Base-by-base conservation (phyloP, 768 basidiomycete species). In the Auriscalpium microsporum region DNA sequence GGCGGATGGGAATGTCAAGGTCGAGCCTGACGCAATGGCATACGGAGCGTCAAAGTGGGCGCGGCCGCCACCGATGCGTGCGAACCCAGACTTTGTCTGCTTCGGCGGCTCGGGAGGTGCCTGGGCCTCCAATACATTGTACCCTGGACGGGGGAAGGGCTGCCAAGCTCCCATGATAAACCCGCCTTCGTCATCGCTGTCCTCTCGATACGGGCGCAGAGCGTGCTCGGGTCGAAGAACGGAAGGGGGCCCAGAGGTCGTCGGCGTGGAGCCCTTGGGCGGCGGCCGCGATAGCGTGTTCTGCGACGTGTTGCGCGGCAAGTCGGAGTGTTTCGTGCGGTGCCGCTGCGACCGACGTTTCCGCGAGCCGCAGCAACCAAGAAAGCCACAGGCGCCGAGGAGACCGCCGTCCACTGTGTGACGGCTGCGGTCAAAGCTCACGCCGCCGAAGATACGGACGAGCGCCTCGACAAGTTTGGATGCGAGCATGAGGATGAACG, bases 141-240 rank as follows among this genome's bases (percentile, higher is more conserved):
- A 81, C 0, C 79, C 78, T 19, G 75, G 67, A 8, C 77, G 72
- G 0, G 80, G 80, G 73, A 81, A 87, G 33, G 84, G 81, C 60
- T 86, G 84, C 90, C 92, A 95, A n/a, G 94, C 90, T 44, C 85
- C 86, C 91, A 97, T 95, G 65, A 97, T 96, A 60, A 76, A 87
- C 11, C 90, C 87, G 16, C 75, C 77, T 59, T 89, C 89, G 62
- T 87, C 87, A 57, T 90, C 89, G 60, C 79, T 86, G 45, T 90
- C 86, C 64, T 90, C 87, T 59, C 76, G 77, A 66, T 89, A 90
- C 33, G 86, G 88, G 47, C 79, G 77, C 58, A 84, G 74, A 4
- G 85, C 87, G 48, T 90, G 87, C 61, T 92, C 90, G 0, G 90
- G 90, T 38, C 82, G 81, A 58, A 91, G 75, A 6, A 90, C 87